Evolutionary conservation across 208 protist species (phyloP), one percentile per base, ranked within the genome.

Genomic region (Crithidia thermophila): DNA sequence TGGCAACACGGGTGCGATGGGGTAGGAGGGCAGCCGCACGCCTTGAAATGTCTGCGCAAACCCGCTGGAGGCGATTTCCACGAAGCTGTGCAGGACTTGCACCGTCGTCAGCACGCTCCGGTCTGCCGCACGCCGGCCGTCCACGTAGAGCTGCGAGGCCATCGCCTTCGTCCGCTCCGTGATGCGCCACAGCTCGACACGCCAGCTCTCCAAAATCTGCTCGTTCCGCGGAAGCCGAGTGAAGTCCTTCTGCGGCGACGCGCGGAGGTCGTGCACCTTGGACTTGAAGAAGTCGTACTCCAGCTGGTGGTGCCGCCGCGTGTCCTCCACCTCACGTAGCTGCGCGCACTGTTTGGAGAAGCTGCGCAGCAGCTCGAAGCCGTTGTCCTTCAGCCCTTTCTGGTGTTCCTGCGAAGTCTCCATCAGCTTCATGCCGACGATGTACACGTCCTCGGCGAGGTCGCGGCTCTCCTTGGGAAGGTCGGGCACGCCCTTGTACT

Each of bases 281-380:
- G 67, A 16, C 36, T 79, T 82, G 68, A 93, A 92, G 65, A 91
- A 95, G 67, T 93, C 84, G 61, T 91, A 81, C 75, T 95, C 86
- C 8, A 95, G 73, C 57, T 82, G 84, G 49, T 68, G 65, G 43
- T 85, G 72, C 20, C 81, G 81, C n/a, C 82, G 73, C n/a, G 59
- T 47, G 10, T 84, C 69, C 61, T 92, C 82, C 18, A 78, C 64
- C 39, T 85, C 80, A 23, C 67, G 67, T n/a, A 92, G 62, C 50
- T 86, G 73, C 18, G 61, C 65, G 13, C 67, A 82, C 33, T 86
- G 50, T 58, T 77, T 79, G 4, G 63, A 39, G 60, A 91, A 93
- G 33, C 46, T 36, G 25, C 71, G 81, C 40, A 95, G 62, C 51
- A 85, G 43, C 25, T 87, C 83, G 60, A 85, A 83, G 16, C 79